Conservation (phyloP, 768 basidiomycete species). For the Rhodotorula toruloides region DNA sequence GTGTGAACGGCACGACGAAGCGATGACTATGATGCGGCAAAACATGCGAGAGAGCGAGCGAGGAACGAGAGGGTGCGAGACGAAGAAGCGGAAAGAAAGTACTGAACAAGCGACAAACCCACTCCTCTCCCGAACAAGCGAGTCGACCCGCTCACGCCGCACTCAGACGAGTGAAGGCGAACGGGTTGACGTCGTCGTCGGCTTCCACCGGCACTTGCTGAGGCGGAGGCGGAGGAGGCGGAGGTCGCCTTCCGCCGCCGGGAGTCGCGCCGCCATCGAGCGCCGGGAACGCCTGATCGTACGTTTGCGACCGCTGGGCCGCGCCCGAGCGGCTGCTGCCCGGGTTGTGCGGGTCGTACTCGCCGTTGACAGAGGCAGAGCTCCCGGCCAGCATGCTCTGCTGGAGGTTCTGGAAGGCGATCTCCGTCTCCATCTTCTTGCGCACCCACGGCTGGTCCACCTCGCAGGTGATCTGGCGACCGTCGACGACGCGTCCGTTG, state of each 20-base stretch:
- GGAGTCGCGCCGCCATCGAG: background rate
- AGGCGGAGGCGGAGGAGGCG: background rate
- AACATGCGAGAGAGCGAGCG: background rate
- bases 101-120: no score
- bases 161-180: background rate
- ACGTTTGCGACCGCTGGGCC: no score
- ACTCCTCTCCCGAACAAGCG: no score
- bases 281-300: background rate
- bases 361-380: no score
- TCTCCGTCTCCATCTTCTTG: constrained; percentile 4
- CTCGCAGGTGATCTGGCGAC: background rate
- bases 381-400: background rate
- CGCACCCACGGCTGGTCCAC: constrained; percentile 7
- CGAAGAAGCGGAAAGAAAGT: background rate
- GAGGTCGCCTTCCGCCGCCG: background rate
- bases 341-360: background rate
- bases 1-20: background rate
- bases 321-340: background rate
- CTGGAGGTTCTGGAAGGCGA: background rate
- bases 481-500: background rate
- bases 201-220: background rate
- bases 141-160: background rate
- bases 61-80: background rate
- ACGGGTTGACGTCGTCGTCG: background rate
- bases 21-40: no score